phyloP scores from a whole-genome alignment of 495 filamentous ascomycete genomes.

The Penicillium alfredii region DNA sequence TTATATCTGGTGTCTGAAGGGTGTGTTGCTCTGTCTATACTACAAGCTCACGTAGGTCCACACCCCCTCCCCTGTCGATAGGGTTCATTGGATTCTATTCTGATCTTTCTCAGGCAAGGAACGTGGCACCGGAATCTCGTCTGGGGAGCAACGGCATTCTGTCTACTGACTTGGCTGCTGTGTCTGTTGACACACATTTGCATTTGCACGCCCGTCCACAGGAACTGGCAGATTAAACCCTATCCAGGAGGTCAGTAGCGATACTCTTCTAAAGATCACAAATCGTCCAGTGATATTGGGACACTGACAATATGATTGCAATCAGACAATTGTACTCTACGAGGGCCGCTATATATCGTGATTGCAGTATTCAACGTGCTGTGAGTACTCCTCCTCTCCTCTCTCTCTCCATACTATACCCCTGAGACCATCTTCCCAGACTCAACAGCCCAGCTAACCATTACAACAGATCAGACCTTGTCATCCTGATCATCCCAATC shows the following conservation, averaged over 20 bases:
- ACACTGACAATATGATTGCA: neutral
- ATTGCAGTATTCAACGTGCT: constrained; percentile 19
- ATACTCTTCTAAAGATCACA: neutral
- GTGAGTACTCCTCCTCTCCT: constrained; percentile 4
- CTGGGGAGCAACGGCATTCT: constrained; percentile 20
- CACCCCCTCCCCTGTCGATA: neutral
- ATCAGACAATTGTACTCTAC: constrained; percentile 24
- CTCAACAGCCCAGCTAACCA: neutral
- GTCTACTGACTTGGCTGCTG: constrained; percentile 38
- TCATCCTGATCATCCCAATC: constrained; percentile 17
- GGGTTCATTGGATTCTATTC: too few species aligned
- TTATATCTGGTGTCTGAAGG: constrained; percentile 49
- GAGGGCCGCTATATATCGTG: constrained; percentile 15
- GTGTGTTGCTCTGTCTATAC: constrained; percentile 46
- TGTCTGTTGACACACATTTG: constrained; percentile 42
- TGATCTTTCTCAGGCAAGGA: constrained; percentile 8
- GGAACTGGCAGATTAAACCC: constrained; percentile 48
- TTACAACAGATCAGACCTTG: constrained; percentile 14
- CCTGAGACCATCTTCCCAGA: too few species aligned
- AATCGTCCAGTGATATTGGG: too few species aligned
- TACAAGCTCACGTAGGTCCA: constrained; percentile 43
- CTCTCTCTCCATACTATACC: neutral
- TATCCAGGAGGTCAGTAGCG: constrained; percentile 31
- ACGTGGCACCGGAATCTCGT: constrained; percentile 16
- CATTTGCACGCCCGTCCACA: constrained; percentile 39